A percentile compares a stretch with the other conserved stretches of the same genome.
phyloP scores from a whole-genome alignment of 1,139 yeast genomes.

The Zygoascus sp. region DNA sequence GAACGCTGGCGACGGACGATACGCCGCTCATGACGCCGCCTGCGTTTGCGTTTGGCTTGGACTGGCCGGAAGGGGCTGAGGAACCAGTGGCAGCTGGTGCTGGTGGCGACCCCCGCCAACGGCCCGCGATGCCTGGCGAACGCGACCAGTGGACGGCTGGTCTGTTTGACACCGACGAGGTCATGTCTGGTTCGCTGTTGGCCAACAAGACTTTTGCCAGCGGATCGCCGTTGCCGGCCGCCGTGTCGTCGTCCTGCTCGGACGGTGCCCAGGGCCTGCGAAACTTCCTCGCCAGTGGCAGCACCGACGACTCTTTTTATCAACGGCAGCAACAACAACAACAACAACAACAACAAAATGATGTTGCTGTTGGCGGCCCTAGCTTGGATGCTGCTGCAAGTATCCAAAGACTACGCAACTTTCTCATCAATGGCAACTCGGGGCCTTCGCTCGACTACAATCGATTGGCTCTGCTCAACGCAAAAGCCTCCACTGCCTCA shows the following conservation, averaged over 20 bases:
- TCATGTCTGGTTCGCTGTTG: not conserved
- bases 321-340: too few species aligned
- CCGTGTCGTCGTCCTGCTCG: too few species aligned
- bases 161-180: conserved; percentile 6
- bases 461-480: not conserved
- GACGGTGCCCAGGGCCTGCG: too few species aligned
- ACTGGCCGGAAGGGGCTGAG: conserved; percentile 4
- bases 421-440: conserved; percentile 1
- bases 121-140: not conserved
- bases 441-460: not conserved
- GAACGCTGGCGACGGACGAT: conserved; percentile 4
- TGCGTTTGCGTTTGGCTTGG: conserved; percentile 7
- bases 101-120: conserved; percentile 9
- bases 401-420: not conserved
- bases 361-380: too few species aligned
- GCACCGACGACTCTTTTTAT: not conserved
- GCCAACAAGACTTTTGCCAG: not conserved
- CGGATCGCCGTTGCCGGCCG: too few species aligned
- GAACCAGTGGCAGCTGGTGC: not conserved
- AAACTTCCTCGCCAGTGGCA: not conserved
- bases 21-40: conserved; percentile 14
- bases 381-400: too few species aligned
- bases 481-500: not conserved
- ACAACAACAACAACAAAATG: too few species aligned
- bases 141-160: not conserved